phyloP scores from a whole-genome alignment of 495 filamentous ascomycete genomes.

The Penicillium flavigenum region DNA sequence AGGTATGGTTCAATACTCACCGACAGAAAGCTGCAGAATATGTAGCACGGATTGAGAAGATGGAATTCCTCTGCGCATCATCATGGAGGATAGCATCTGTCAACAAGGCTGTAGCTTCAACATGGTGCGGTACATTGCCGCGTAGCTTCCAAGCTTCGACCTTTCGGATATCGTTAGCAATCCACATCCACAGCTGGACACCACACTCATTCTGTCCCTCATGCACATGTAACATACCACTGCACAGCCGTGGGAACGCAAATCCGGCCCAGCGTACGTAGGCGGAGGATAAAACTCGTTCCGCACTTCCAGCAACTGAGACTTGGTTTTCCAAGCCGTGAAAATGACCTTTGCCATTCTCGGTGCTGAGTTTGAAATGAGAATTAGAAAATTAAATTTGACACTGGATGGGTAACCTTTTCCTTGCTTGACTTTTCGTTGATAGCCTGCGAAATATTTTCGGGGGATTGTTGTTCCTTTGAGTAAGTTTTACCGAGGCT shows the following conservation, averaged over 20 bases:
- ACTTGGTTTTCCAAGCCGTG: constrained; percentile 72
- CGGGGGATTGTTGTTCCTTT: constrained; percentile 21
- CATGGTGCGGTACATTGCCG: constrained; percentile 74
- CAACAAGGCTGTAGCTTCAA: constrained; percentile 78
- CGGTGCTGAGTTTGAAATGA: not conserved
- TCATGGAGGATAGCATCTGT: constrained; percentile 72
- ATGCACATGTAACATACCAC: constrained; percentile 37
- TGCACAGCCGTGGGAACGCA: constrained; percentile 47
- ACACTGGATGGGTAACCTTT: not conserved
- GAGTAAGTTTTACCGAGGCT: constrained; percentile 11
- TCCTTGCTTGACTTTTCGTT: constrained; percentile 4
- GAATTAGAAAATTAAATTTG: not conserved
- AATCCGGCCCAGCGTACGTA: constrained; percentile 35
- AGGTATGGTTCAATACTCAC: constrained; percentile 32
- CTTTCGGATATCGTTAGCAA: constrained; percentile 26
- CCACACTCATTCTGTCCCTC: not conserved
- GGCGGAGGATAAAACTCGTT: constrained; percentile 60
- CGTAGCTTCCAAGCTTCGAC: constrained; percentile 60
- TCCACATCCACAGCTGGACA: not conserved
- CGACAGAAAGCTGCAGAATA: constrained; percentile 62
- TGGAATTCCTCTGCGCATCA: constrained; percentile 49
- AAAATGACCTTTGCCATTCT: constrained; percentile 72
- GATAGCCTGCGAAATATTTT: constrained; percentile 17
- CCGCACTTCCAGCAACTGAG: constrained; percentile 66
- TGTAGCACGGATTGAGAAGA: constrained; percentile 55